Evolutionary conservation across 2,329 filamentous ascomycete species (phyloP), one percentile per base, ranked within the genome.

Genomic region (Coniochaeta hoffmannii): DNA sequence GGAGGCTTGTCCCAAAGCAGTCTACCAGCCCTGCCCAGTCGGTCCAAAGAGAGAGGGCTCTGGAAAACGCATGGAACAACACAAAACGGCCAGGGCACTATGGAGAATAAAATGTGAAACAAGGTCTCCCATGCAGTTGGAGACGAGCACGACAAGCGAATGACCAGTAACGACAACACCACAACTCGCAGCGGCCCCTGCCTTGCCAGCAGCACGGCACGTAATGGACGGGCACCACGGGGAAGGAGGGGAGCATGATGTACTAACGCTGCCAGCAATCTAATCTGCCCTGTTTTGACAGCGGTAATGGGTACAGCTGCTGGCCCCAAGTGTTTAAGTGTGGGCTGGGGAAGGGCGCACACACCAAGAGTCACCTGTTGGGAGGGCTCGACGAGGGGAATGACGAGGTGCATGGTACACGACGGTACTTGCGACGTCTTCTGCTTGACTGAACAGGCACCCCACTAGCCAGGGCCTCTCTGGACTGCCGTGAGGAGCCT

Each of bases 101-200:
- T 65, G 67, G 66, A 70, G 65, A 68, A 65, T 64, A 66, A 65
- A 70, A 70, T 66, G 63, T 76, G 74, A 76, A 76, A 76, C 73
- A 67, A 67, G 65, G 65, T 66, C 66, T 70, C 68, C 70, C 69
- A 73, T 73, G 71, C 71, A 67, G 66, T 64, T 68, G 71, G 69
- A 66, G 68, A 64, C 65, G 61, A 68, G 67, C 68, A 72, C 70
- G 64, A 68, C 68, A 68, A 69, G 66, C 67, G 62, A 69, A 66
- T 65, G 62, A 64, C 58, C 61, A 59, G 56, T 58, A 60, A 58
- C 59, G 59, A 60, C 59, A 61, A 60, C 59, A 61, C 59, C 22
- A 28, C 41, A 15, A 46, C 41, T 46, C 26, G 41, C 22, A 46
- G 41, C 41, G 22, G 41, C 19, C 22, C 58, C 62, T 64, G 58